phyloP scores from a whole-genome alignment of 768 basidiomycete species.

The Auriscalpium vulgare region DNA sequence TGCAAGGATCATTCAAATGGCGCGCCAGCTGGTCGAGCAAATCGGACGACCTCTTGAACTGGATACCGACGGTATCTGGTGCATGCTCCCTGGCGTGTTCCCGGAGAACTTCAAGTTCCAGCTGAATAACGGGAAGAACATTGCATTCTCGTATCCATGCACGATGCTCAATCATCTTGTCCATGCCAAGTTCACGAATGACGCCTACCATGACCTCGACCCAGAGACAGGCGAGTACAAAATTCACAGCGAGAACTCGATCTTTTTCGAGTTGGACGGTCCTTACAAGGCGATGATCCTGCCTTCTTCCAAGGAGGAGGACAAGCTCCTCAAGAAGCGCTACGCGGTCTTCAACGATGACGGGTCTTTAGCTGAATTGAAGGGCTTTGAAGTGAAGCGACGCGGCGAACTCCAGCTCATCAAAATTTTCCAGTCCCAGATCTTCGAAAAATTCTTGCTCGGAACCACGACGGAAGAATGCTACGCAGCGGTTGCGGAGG shows the following conservation, averaged over 20 bases:
- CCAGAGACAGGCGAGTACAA: conserved; percentile 76
- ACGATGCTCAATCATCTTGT: conserved; percentile 99
- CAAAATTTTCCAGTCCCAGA: conserved; percentile 98
- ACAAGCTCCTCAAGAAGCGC: conserved; percentile 95
- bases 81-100: conserved; percentile 97
- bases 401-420: conserved; percentile 96
- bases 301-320: conserved; percentile 98
- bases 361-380: conserved; percentile 93
- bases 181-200: conserved; percentile 90
- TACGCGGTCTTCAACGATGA: conserved; percentile 99
- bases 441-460: conserved; percentile 95
- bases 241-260: conserved; percentile 92
- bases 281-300: conserved; percentile 99
- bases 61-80: conserved; percentile 99
- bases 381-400: conserved; percentile 98
- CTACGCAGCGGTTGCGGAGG: conserved; percentile 86
- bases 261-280: conserved; percentile 98
- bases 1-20: conserved; percentile 98
- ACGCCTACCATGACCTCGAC: conserved; percentile 94
- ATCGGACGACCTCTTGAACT: conserved; percentile 95
- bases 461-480: conserved; percentile 93
- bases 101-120: conserved; percentile 98
- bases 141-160: conserved; percentile 92
- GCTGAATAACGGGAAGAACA: conserved; percentile 76
- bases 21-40: conserved; percentile 92